Conservation (phyloP, 345 rosid genomes). For the Dipteronia sinensis region DNA sequence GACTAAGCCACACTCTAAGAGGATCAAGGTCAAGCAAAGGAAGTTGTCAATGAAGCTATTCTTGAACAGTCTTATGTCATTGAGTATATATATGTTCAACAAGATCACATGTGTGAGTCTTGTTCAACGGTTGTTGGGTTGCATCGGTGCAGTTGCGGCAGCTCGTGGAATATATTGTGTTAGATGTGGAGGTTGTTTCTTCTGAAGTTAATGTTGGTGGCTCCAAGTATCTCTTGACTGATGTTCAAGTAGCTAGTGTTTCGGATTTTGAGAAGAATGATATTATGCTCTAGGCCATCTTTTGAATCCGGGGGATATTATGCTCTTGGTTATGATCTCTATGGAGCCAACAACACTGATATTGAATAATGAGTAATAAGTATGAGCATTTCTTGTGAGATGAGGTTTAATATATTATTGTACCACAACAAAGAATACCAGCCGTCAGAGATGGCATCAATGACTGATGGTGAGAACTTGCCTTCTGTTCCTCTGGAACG, state of each 20-base stretch:
- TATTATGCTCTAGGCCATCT: conserved; percentile 21
- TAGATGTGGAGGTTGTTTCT: conserved; percentile 19
- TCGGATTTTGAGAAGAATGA: conserved; percentile 22
- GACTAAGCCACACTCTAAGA: conserved; percentile 24
- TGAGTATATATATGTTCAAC: conserved; percentile 31
- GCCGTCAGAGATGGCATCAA: conserved; percentile 54
- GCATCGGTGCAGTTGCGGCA: conserved; percentile 20
- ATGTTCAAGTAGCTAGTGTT: conserved; percentile 33
- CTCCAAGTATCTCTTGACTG: conserved; percentile 28
- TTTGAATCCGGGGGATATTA: conserved; percentile 16
- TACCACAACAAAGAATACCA: conserved; percentile 56
- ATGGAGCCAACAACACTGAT: conserved; percentile 18
- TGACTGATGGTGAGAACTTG: conserved; percentile 55
- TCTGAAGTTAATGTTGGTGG: conserved; percentile 26
- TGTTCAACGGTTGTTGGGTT: conserved; percentile 30
- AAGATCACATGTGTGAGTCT: conserved; percentile 33
- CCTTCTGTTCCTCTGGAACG: conserved; percentile 50
- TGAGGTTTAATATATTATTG: conserved; percentile 38
- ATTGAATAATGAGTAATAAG: conserved; percentile 19
- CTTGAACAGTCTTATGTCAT: conserved; percentile 34
- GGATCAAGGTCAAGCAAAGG: conserved; percentile 33
- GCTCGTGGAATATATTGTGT: conserved; percentile 22
- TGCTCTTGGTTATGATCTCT: conserved; percentile 21
- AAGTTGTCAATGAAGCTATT: conserved; percentile 34
- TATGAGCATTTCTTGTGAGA: conserved; percentile 25